A percentile compares a stretch with the other conserved stretches of the same genome.
phyloP scores from a whole-genome alignment of 2,329 filamentous ascomycete species.

The Claviceps capensis region DNA sequence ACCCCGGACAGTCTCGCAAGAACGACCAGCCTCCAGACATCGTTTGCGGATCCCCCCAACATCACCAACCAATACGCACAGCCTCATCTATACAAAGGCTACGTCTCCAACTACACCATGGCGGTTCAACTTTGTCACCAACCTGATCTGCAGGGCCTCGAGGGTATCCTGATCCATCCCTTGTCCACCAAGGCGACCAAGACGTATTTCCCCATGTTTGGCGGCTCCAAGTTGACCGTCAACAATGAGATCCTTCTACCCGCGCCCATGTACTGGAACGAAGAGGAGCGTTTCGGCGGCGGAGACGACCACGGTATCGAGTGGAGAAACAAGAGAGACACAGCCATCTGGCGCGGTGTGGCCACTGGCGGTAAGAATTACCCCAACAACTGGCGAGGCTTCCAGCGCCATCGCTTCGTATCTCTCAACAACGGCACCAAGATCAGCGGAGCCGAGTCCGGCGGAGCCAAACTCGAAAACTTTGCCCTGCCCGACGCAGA shows the following conservation, averaged over 20 bases:
- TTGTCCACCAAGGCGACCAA: constrained; percentile 42
- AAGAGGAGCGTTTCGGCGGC: constrained; percentile 48
- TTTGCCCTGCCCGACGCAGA: constrained; percentile 36
- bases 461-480: constrained; percentile 30
- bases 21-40: constrained; percentile 25
- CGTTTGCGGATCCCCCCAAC: constrained; percentile 29
- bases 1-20: constrained; percentile 48
- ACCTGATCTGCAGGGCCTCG: constrained; percentile 46
- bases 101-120: constrained; percentile 46
- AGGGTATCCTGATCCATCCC: constrained; percentile 51
- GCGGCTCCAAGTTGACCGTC: constrained; percentile 52
- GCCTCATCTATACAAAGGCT: constrained; percentile 40
- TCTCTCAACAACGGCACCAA: constrained; percentile 57
- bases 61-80: constrained; percentile 32
- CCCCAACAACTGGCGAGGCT: constrained; percentile 52
- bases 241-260: constrained; percentile 61
- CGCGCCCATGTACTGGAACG: constrained; percentile 54
- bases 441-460: constrained; percentile 34
- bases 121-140: constrained; percentile 52
- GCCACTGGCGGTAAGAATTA: constrained; percentile 50
- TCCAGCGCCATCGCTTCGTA: constrained; percentile 64
- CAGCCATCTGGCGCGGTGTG: constrained; percentile 51
- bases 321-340: constrained; percentile 43
- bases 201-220: constrained; percentile 50
- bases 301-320: constrained; percentile 35